Base-by-base conservation (phyloP, 2,329 filamentous ascomycete species). In the Mariannaea sp. region DNA sequence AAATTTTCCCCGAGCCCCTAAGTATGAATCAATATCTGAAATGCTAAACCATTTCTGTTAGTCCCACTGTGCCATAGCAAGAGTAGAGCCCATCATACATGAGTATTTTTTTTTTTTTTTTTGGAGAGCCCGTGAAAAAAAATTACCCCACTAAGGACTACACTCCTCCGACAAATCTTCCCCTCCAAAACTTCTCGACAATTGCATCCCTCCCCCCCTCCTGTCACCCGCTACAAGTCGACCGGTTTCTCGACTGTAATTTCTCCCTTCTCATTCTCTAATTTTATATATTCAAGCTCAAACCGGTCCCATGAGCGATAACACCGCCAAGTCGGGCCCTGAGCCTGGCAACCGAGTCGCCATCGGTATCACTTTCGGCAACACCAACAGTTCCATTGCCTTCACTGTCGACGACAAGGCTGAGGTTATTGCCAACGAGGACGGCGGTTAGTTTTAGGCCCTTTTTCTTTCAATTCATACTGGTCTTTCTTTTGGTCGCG, bases 351-450 rank as follows among this genome's bases (percentile, higher is more conserved):
- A 86, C 65, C 80, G 84, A 67, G 79, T 81, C 68, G 90, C 88
- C 71, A 97, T 99, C 76, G 94, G 94, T 73, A 92, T 99, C 71
- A 89, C 92, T 64, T 97, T 97, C 80, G 94, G 94, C 77, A 99
- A 97, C 80, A 92, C 92, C 58, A 96, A 96, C 86, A 95, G 91
- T 79, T 97, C 92, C 56, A 97, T 99, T 77, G 93, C 93, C 67
- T 92, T 87, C 73, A 96, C 92, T 40, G 84, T 87, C 58, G 93
- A 97, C 70, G 93, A 95, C 75, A 96, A 95, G 80, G 88, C 92
- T 61, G 91, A 97, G 73, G 93, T 99, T 60, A 97, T 99, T 77
- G 94, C 94, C 70, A 97, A 99, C 77, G 94, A 97, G 79, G 94
- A 97, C 71, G 94, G 94, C 81, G 90, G 90, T 92, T 73, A 70